phyloP scores from a whole-genome alignment of 2,329 filamentous ascomycete species.

The Stagonosporopsis chrysanthemi region DNA sequence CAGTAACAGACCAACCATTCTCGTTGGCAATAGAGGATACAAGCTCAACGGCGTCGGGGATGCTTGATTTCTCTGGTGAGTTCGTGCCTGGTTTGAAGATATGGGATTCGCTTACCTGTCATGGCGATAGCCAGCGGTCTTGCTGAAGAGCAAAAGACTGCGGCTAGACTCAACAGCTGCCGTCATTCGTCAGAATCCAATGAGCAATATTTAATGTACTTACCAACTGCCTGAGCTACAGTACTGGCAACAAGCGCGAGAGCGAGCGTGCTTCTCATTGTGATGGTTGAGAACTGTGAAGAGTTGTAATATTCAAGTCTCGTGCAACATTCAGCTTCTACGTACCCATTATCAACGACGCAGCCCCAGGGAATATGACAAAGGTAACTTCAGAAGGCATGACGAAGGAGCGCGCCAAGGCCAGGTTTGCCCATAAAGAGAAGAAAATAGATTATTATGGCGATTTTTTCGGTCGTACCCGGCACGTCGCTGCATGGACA shows the following conservation, averaged over 20 bases:
- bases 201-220: no score
- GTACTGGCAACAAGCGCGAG: background rate
- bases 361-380: background rate
- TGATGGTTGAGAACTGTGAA: background rate
- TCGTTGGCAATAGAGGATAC: background rate
- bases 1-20: background rate
- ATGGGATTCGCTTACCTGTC: background rate
- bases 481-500: background rate
- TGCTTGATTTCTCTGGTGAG: background rate
- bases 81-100: background rate
- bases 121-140: background rate
- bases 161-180: background rate
- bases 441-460: background rate
- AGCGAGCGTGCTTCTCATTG: background rate
- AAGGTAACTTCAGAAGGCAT: background rate
- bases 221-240: background rate
- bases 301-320: background rate
- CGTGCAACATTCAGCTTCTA: background rate
- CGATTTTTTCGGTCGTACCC: background rate
- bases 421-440: background rate
- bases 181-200: background rate
- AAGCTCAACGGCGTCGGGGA: background rate
- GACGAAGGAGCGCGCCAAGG: background rate
- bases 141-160: background rate
- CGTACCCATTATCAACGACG: background rate